Base-by-base conservation (phyloP, 495 filamentous ascomycete genomes). In the Amphirosellinia nigrospora region DNA sequence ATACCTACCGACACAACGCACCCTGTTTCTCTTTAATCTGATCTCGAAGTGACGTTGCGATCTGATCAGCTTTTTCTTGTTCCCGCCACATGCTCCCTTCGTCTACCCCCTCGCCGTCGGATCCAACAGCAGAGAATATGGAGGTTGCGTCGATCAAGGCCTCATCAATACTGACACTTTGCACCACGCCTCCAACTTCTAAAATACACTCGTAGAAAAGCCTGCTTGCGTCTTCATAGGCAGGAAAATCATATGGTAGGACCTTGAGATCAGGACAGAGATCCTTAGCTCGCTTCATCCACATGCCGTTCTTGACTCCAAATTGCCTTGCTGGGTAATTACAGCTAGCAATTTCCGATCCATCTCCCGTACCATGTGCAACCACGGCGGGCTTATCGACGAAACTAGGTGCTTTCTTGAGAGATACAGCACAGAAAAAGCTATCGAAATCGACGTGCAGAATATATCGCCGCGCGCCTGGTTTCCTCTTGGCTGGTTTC, bases 381-480 rank as follows among this genome's bases (percentile, higher is more conserved):
- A 99, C 90, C 11, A 92, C 95, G 41, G 93, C 91, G 2, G 96
- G 96, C 72, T 94, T 96, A 28, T 93, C 91, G 32, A 82, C 79
- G 39, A 89, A 91, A 34, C 96, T 89, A 0, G 94, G 94, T 59
- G 82, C 80, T 28, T 86, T 82, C 70, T 94, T 95, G 21, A 95
- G 85, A 0, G 95, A 97, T 1, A 98, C 94, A 0, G 96, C 93
- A 46, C 94, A 97, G 78, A 99, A 99, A 80, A 99, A 99, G 77
- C 92, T 94, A 78, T 99, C 96, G 75, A 98, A 98, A 75, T 99
- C 96, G 38, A 98, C 93, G 76, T 99, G 96, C 71, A 99, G 87
- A 58, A 99, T 88, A 71, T 98, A 99, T 70, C 92, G 81, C 67
- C 96, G 84, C 28, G 89, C 81, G 2, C 92, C 91, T 43, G 87